Conservation (phyloP, 163 green algal species). For the Chlorella variabilis region DNA sequence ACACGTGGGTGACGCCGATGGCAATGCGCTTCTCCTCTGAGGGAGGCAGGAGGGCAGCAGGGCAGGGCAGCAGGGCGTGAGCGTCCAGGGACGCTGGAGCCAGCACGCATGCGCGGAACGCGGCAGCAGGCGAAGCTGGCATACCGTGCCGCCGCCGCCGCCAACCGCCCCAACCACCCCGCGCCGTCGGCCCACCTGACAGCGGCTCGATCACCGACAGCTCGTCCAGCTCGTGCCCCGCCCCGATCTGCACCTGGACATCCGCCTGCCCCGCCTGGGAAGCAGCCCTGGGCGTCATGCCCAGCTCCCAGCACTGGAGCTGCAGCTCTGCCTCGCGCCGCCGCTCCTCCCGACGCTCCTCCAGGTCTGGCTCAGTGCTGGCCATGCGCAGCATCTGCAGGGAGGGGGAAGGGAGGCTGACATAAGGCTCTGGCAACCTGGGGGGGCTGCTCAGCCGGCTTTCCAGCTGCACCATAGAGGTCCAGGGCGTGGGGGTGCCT, state of each 20-base stretch:
- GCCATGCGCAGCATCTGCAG: conserved; percentile 18
- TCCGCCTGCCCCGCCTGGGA: not conserved
- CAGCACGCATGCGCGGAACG: not conserved
- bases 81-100: too few relatives aligned
- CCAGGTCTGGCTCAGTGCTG: not conserved
- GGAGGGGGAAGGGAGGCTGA: not conserved
- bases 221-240: conserved; percentile 1
- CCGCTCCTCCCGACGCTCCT: not conserved
- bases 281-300: too few relatives aligned
- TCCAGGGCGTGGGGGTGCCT: too few relatives aligned
- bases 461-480: too few relatives aligned
- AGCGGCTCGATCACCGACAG: conserved; percentile 12
- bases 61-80: not conserved
- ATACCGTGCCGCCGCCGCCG: too few relatives aligned
- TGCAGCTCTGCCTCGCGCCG: not conserved
- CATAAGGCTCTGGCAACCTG: not conserved
- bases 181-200: not conserved
- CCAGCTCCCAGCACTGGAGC: not conserved
- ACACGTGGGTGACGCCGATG: conserved; percentile 12
- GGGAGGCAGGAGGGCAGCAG: too few relatives aligned
- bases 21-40: conserved; percentile 18
- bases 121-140: too few relatives aligned
- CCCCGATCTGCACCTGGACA: conserved; percentile 15
- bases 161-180: not conserved
- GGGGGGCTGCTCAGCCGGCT: too few relatives aligned